phyloP scores from a whole-genome alignment of 352 stramenopile genomes.

The Vaucheria bursata region DNA sequence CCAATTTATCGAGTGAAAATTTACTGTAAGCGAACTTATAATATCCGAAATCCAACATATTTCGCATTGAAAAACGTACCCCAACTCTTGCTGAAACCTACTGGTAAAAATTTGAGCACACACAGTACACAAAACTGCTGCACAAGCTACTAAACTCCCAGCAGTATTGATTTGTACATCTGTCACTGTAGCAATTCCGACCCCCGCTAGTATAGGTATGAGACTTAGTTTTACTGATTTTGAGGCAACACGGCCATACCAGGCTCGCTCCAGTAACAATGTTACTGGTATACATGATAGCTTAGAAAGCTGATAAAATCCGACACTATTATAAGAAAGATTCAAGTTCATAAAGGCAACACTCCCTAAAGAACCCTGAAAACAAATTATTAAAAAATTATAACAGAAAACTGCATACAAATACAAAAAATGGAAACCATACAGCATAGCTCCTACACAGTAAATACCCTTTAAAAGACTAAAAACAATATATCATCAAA shows the following conservation, averaged over 20 bases:
- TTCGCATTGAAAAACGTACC: too few species aligned
- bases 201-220: conserved; percentile 27
- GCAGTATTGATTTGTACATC: conserved; percentile 24
- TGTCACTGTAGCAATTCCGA: conserved; percentile 32
- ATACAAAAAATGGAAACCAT: too few species aligned
- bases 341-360: conserved; percentile 50
- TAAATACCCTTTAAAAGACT: too few species aligned
- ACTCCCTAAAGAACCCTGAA: conserved; percentile 13
- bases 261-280: conserved; percentile 12
- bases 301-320: conserved; percentile 49
- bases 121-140: conserved; percentile 30
- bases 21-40: too few species aligned
- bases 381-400: too few species aligned
- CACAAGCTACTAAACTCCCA: conserved; percentile 18
- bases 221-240: conserved; percentile 14
- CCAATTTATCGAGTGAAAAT: too few species aligned
- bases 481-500: too few species aligned
- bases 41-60: too few species aligned
- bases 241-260: not conserved
- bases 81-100: conserved; percentile 27
- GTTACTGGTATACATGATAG: conserved; percentile 39
- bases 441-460: too few species aligned
- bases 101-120: conserved; percentile 41
- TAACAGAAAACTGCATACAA: too few species aligned
- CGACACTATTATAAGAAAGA: conserved; percentile 40